Base-by-base conservation (phyloP, 1,139 yeast genomes). In the Geotrichum fermentans region DNA sequence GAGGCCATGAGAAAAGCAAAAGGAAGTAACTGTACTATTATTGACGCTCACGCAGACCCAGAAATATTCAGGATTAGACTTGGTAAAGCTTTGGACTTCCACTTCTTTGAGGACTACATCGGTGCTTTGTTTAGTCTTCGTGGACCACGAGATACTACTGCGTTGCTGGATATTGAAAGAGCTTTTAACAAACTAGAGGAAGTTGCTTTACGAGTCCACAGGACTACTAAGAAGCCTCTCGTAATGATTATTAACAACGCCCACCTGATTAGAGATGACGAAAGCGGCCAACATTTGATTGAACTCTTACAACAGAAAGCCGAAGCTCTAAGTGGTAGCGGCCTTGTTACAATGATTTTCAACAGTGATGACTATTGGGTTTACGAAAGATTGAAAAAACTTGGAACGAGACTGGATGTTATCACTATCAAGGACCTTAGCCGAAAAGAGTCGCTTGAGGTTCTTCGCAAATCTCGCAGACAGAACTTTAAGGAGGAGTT, bases 331-430 rank as follows among this genome's bases (percentile, higher is more conserved):
- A 78, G 90, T 56, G 92, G 92, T 1, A 74, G 88, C 0, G 90
- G 92, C 0, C 69, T 86, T 48, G 82, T 82, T 14, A 86, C 94
- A 0, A 78, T 85, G 65, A 70, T 86, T 3, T 85, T 86, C 70
- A 83, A 84, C 59, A 79, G 88, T 54, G 95, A 86, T 65, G 95
- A 86, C 60, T 86, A 86, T 65, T 86, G 95, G 95, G 77, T 86
- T 1, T 86, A 84, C 62, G 95, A 86, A 59, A 78, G 88, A 52
- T 69, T 86, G 55, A 83, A 83, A 59, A 77, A 75, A 54, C 69
- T 83, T 18, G 89, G 90, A 0, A 86, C 95, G 0, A 72, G 92
- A 45, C 67, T 86, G 44, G 95, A 86, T 53, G 79, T 85, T 24
- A 70, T 86, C 47, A 81, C 83, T 54, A 83, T 86, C 30, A 71